Conservation (phyloP, 257 asterid genomes). For the Scutellaria barbata region DNA sequence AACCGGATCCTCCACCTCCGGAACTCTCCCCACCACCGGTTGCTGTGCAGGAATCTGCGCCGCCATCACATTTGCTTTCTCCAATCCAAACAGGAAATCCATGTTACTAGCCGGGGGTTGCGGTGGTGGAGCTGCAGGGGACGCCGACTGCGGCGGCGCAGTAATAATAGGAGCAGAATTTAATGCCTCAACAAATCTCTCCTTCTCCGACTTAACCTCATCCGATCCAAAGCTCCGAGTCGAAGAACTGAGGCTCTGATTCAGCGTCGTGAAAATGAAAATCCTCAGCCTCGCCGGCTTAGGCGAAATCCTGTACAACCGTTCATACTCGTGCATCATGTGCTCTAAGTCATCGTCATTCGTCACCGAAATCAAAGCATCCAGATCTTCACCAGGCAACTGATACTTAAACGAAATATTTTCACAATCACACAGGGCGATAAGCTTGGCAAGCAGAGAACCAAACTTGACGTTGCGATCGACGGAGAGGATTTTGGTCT, state of each 20-base stretch:
- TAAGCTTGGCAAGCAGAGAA: slow-evolving; percentile 58
- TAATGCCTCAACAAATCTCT: slow-evolving; percentile 88
- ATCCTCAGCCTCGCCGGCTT: slow-evolving; percentile 84
- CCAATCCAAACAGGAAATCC: slow-evolving; percentile 78
- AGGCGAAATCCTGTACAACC: slow-evolving; percentile 66
- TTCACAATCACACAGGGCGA: slow-evolving; percentile 63
- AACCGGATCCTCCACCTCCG: slow-evolving; percentile 50
- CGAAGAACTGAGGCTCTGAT: slow-evolving; percentile 49
- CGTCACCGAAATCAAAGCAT: slow-evolving; percentile 91
- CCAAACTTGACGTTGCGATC: slow-evolving; percentile 69
- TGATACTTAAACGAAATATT: slow-evolving; percentile 80
- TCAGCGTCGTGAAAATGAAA: slow-evolving; percentile 61
- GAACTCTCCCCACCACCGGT: slow-evolving; percentile 43
- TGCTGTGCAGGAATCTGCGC: slow-evolving; percentile 47
- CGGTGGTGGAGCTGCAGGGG: slow-evolving; percentile 35
- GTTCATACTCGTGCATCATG: slow-evolving; percentile 94
- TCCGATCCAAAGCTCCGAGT: slow-evolving; percentile 73
- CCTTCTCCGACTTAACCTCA: slow-evolving; percentile 84
- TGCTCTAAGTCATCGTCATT: slow-evolving; percentile 93
- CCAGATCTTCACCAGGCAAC: slow-evolving; percentile 95
- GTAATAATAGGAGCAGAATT: slow-evolving; percentile 78
- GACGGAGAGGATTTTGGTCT: slow-evolving; percentile 84
- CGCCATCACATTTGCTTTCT: slow-evolving; percentile 44
- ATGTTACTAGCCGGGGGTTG: slow-evolving; percentile 46
- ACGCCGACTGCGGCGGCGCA: slow-evolving; percentile 45